Percentiles rank a stretch among this genome's conserved stretches.
These are phyloP conservation scores for Saposhnikovia divaricata DNA, from an alignment of 129 eudicot genomes.

Conservation along the genomic window DNA sequence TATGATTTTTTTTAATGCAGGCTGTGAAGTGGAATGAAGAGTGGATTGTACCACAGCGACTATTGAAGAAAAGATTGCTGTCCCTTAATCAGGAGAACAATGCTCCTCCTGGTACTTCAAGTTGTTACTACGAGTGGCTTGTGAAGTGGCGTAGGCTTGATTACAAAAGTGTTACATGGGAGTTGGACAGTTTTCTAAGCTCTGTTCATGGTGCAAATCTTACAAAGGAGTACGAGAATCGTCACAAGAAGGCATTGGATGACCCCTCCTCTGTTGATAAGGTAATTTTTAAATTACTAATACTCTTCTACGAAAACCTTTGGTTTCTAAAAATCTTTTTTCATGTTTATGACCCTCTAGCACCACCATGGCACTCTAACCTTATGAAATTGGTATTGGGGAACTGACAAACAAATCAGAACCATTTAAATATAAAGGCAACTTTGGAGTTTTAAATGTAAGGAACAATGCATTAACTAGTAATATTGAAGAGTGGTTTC, in stretches of 20 bases:
- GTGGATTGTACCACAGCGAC: constrained; percentile 55
- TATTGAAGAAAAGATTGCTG: constrained; percentile 39
- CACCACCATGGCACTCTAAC: neutral
- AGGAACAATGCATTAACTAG: too few relatives aligned
- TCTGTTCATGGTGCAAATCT: constrained; percentile 41
- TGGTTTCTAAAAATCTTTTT: neutral
- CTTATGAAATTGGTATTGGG: too few relatives aligned
- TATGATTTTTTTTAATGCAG: constrained; percentile 10
- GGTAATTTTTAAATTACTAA: constrained; percentile 21
- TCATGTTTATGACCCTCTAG: neutral
- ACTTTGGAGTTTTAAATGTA: too few relatives aligned
- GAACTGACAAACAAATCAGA: too few relatives aligned
- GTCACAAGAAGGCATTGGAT: constrained; percentile 22
- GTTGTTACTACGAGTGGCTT: constrained; percentile 56
- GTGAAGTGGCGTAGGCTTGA: constrained; percentile 69
- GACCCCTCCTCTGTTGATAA: constrained; percentile 19
- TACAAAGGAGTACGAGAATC: constrained; percentile 37
- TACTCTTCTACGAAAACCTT: neutral
- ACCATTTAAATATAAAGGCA: too few relatives aligned
- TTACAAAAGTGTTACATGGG: constrained; percentile 56
- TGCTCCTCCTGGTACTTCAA: constrained; percentile 20
- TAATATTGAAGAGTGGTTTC: neutral
- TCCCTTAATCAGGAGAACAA: constrained; percentile 18
- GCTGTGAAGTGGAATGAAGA: constrained; percentile 42
- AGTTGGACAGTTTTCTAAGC: constrained; percentile 38